These are phyloP conservation scores for Metrosideros polymorpha DNA, from an alignment of 441 rosid species.

Conservation along the genomic window DNA sequence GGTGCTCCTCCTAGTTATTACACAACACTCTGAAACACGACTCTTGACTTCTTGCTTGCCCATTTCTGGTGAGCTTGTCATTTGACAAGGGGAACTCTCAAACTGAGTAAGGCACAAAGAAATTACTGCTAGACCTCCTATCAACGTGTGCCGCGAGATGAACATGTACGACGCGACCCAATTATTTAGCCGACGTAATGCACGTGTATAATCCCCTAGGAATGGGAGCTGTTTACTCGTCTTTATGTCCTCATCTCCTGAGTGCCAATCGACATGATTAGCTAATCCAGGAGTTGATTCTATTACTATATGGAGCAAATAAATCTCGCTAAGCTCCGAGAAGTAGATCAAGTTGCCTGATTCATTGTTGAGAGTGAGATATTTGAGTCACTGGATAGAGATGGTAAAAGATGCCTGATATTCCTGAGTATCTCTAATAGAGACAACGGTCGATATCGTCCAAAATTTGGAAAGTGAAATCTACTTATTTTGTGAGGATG, in stretches of 20 bases:
- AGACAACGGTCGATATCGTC: neutral
- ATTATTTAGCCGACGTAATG: neutral
- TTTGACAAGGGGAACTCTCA: neutral
- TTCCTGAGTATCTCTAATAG: too few species aligned
- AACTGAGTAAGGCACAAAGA: neutral
- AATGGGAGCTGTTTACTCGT: neutral
- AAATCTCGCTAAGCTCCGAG: too few species aligned
- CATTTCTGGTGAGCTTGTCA: too few species aligned
- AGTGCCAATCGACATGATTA: neutral
- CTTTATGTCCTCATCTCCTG: neutral
- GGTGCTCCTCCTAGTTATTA: too few species aligned
- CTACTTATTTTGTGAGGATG: neutral
- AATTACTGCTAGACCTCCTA: neutral
- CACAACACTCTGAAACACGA: too few species aligned
- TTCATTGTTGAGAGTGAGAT: too few species aligned
- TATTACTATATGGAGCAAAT: too few species aligned
- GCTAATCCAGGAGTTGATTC: too few species aligned
- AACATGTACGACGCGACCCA: neutral
- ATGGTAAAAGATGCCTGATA: too few species aligned
- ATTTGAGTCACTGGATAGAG: too few species aligned
- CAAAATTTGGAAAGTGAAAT: neutral
- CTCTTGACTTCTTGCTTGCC: too few species aligned
- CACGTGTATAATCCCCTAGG: neutral
- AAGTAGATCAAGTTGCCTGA: too few species aligned
- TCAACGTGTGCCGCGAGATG: neutral